phyloP scores from a whole-genome alignment of 78 protist species.

The Dictyostelium capitatum region DNA sequence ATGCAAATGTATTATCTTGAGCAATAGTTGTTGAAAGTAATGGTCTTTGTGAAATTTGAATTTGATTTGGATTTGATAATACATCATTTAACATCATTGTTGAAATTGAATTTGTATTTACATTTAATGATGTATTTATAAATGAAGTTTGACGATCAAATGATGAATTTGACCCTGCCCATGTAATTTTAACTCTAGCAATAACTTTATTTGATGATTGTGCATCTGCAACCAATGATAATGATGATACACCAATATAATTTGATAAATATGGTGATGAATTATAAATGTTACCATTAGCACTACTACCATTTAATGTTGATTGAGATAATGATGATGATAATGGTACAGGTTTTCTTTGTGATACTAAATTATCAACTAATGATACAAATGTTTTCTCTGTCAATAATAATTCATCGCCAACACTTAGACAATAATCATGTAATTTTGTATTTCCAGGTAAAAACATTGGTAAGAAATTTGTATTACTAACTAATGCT shows the following conservation, averaged over 20 bases:
- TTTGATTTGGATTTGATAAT: not conserved
- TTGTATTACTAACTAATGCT: conserved; percentile 13
- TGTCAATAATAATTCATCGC: conserved; percentile 46
- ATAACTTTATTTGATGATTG: not conserved
- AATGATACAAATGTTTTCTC: conserved; percentile 11
- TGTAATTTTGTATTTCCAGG: not conserved
- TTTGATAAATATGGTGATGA: not conserved
- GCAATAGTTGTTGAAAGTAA: not conserved
- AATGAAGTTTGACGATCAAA: not conserved
- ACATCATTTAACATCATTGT: not conserved
- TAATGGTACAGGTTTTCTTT: not conserved
- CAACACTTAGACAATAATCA: conserved; percentile 39
- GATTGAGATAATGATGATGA: conserved; percentile 8
- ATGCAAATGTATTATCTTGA: not conserved
- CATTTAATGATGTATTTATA: not conserved
- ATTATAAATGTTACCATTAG: not conserved
- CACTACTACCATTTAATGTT: not conserved
- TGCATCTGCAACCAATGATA: not conserved
- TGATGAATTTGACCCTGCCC: conserved; percentile 25
- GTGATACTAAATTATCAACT: conserved; percentile 7
- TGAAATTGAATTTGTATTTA: not conserved
- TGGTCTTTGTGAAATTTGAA: not conserved
- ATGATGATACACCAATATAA: conserved; percentile 18
- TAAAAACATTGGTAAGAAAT: conserved; percentile 20
- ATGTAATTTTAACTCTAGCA: conserved; percentile 26